These are phyloP conservation scores for Coleophoma crateriformis DNA, from an alignment of 2,329 filamentous ascomycete species.

Conservation along the genomic window DNA sequence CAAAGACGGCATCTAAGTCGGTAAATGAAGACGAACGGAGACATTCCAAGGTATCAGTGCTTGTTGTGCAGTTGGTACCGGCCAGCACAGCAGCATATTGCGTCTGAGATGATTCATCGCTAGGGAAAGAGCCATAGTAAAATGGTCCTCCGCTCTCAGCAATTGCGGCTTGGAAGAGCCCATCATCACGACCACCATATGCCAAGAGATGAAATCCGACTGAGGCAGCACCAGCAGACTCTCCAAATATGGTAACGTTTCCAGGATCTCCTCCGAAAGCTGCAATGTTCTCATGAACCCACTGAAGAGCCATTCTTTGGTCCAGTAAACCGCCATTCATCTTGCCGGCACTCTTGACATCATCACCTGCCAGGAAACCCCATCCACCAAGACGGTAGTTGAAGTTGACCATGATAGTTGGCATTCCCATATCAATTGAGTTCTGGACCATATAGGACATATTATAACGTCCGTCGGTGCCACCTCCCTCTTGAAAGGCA, in stretches of 20 bases:
- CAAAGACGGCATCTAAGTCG: background rate
- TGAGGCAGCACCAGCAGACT: slow-evolving; percentile 43
- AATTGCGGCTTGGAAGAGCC: slow-evolving; percentile 43
- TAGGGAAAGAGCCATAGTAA: background rate
- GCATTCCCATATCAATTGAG: slow-evolving; percentile 33
- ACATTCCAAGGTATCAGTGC: background rate
- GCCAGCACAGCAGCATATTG: background rate
- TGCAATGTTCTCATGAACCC: slow-evolving; percentile 28
- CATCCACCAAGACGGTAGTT: background rate
- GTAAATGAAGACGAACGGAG: background rate
- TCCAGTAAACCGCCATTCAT: slow-evolving; percentile 34
- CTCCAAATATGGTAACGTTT: slow-evolving; percentile 44
- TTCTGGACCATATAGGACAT: slow-evolving; percentile 45
- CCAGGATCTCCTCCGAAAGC: slow-evolving; percentile 1
- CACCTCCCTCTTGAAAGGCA: slow-evolving; percentile 31
- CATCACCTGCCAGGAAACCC: slow-evolving; percentile 20
- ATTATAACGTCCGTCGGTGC: slow-evolving; percentile 46
- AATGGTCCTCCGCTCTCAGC: slow-evolving; percentile 34
- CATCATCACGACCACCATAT: slow-evolving; percentile 45
- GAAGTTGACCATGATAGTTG: slow-evolving; percentile 33
- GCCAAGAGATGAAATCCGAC: slow-evolving; percentile 46
- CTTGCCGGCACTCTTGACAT: slow-evolving; percentile 30
- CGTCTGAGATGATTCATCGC: background rate
- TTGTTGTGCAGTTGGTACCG: background rate
- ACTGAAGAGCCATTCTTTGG: slow-evolving; percentile 39